phyloP scores from a whole-genome alignment of 257 asterid genomes.

The Solanum chmielewskii region DNA sequence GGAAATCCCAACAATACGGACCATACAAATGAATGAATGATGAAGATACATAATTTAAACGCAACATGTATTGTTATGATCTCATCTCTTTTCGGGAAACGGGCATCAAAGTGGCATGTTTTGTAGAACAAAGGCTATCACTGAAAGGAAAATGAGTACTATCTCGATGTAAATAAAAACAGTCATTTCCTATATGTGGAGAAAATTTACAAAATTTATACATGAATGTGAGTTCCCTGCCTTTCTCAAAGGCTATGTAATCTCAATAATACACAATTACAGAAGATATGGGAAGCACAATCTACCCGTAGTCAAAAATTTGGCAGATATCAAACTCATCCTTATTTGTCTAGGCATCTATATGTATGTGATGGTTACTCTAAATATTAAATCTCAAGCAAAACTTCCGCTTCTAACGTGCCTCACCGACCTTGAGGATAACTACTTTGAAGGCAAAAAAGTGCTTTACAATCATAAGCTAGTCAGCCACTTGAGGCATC shows the following conservation, averaged over 20 bases:
- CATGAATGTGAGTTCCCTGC: not conserved
- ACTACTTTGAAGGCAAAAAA: not conserved
- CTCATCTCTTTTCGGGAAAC: not conserved
- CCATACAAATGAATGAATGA: not conserved
- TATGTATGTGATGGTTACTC: not conserved
- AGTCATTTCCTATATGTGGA: not conserved
- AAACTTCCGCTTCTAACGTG: not conserved
- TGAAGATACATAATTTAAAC: not conserved
- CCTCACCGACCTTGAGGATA: not conserved
- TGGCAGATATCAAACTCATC: not conserved
- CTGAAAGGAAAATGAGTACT: not conserved
- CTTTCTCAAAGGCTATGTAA: not conserved
- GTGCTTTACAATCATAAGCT: not conserved
- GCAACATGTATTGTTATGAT: not conserved
- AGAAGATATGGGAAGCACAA: not conserved
- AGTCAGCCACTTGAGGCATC: slow-evolving; percentile 26
- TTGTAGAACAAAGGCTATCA: not conserved
- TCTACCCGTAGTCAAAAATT: not conserved
- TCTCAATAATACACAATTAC: not conserved
- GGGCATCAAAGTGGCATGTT: not conserved
- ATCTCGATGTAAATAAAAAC: not conserved
- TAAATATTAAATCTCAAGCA: not conserved
- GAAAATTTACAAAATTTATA: not conserved
- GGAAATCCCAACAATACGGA: not conserved
- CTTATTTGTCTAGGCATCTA: not conserved